These are phyloP conservation scores for Myxozyma melibiosi DNA, from an alignment of 805 yeast genomes.

Conservation along the genomic window DNA sequence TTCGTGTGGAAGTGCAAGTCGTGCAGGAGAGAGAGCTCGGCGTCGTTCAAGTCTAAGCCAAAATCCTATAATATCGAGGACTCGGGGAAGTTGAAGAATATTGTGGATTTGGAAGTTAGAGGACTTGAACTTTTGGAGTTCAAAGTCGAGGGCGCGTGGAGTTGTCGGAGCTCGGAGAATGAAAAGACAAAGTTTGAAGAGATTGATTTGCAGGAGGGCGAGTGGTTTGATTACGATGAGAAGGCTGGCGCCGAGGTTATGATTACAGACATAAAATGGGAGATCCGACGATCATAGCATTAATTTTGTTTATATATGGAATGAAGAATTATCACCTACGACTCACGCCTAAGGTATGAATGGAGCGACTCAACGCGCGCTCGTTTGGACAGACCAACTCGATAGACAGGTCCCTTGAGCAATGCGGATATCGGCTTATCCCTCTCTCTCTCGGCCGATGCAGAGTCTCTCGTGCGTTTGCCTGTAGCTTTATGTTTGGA, in stretches of 20 bases:
- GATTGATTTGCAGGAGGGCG: conserved; percentile 74
- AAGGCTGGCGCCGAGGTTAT: conserved; percentile 77
- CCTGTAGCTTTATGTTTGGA: not conserved
- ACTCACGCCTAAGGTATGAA: conserved; percentile 20
- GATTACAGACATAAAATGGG: conserved; percentile 73
- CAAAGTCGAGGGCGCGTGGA: conserved; percentile 64
- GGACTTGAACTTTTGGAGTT: conserved; percentile 77
- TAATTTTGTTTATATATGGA: not conserved
- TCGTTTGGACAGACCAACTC: conserved; percentile 29
- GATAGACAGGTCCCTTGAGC: conserved; percentile 16
- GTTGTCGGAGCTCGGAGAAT: conserved; percentile 56
- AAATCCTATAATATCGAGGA: conserved; percentile 46
- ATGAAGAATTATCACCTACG: not conserved
- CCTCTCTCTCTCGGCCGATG: not conserved
- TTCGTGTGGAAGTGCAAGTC: conserved; percentile 74
- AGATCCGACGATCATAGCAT: conserved; percentile 45
- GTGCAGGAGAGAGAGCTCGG: conserved; percentile 51
- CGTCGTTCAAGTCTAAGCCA: conserved; percentile 37
- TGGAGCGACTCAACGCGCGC: conserved; percentile 33
- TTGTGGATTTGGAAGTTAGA: conserved; percentile 79
- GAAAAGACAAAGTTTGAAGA: conserved; percentile 55
- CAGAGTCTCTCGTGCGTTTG: not conserved
- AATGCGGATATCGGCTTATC: not conserved
- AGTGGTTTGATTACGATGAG: conserved; percentile 96
- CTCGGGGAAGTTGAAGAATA: conserved; percentile 47